phyloP scores from a whole-genome alignment of 2,329 filamentous ascomycete species.

The Rhynchosporium secalis region DNA sequence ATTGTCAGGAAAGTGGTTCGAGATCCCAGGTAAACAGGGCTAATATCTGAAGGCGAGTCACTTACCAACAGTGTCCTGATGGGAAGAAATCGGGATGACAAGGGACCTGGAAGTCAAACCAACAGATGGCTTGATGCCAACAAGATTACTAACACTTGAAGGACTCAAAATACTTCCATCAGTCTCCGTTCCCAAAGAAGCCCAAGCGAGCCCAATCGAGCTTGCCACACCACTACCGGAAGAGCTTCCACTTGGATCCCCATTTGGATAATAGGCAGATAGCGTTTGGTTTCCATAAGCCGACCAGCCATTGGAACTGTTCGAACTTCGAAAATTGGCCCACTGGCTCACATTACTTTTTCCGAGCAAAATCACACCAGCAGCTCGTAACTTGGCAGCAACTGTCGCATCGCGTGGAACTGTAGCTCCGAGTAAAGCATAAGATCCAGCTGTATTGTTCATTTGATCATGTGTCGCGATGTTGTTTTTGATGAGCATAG shows the following conservation, averaged over 20 bases:
- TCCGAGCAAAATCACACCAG: constrained; percentile 34
- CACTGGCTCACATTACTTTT: constrained; percentile 54
- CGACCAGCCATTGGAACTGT: constrained; percentile 63
- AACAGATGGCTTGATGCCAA: constrained; percentile 68
- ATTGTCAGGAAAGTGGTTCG: background rate
- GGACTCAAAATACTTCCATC: constrained; percentile 64
- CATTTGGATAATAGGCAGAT: constrained; percentile 59
- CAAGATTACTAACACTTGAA: constrained; percentile 54
- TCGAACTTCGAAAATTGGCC: constrained; percentile 58
- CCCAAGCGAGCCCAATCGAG: constrained; percentile 59
- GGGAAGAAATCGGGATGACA: constrained; percentile 64
- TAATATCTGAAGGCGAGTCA: background rate
- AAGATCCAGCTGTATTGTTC: constrained; percentile 46
- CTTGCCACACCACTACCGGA: constrained; percentile 61
- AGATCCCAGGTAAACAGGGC: background rate
- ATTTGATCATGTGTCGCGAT: constrained; percentile 59
- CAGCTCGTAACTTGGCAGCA: constrained; percentile 30
- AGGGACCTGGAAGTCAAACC: constrained; percentile 62
- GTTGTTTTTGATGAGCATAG: constrained; percentile 62
- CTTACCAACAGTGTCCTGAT: constrained; percentile 69
- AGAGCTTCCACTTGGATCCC: constrained; percentile 63
- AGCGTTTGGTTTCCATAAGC: constrained; percentile 62
- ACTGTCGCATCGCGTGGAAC: constrained; percentile 33
- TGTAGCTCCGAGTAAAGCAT: constrained; percentile 29
- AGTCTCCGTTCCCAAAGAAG: constrained; percentile 63